phyloP scores from a whole-genome alignment of 805 yeast genomes.

The Wickerhamomyces strasburgensis region DNA sequence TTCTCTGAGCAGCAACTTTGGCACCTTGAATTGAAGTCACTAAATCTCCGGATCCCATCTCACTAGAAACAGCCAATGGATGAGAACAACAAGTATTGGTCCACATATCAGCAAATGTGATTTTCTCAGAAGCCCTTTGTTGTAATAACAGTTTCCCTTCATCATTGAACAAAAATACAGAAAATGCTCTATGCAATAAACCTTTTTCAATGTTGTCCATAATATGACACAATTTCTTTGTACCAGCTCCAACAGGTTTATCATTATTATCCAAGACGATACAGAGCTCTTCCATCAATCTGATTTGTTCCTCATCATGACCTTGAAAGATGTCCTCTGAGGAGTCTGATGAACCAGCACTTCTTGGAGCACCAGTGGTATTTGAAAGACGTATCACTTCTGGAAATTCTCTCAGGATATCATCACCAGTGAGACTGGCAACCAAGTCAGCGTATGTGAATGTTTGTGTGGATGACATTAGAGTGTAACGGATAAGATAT shows the following conservation, averaged over 20 bases:
- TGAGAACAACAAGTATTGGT: conserved; percentile 99
- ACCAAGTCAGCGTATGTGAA: conserved; percentile 47
- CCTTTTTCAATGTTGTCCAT: conserved; percentile 86
- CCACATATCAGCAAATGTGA: conserved; percentile 97
- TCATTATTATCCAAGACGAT: conserved; percentile 89
- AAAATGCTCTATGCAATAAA: conserved; percentile 89
- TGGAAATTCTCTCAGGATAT: conserved; percentile 54
- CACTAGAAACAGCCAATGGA: conserved; percentile 80
- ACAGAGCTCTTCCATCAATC: conserved; percentile 94
- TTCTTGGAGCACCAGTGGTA: conserved; percentile 53
- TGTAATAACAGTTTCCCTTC: conserved; percentile 76
- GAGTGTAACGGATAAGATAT: background rate
- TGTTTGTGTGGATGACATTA: conserved; percentile 2
- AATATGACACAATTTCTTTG: conserved; percentile 84
- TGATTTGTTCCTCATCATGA: conserved; percentile 90
- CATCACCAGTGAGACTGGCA: conserved; percentile 40
- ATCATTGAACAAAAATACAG: conserved; percentile 86
- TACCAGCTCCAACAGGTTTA: conserved; percentile 84
- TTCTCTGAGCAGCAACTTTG: conserved; percentile 84
- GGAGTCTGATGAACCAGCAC: conserved; percentile 27
- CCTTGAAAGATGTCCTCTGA: conserved; percentile 61
- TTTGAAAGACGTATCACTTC: conserved; percentile 61
- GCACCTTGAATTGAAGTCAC: conserved; percentile 69
- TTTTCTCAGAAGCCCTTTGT: conserved; percentile 94
- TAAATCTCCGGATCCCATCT: conserved; percentile 60